Evolutionary conservation across 1,139 yeast genomes (phyloP), one percentile per base, ranked within the genome.

Genomic region (Suhomyces terraborum): DNA sequence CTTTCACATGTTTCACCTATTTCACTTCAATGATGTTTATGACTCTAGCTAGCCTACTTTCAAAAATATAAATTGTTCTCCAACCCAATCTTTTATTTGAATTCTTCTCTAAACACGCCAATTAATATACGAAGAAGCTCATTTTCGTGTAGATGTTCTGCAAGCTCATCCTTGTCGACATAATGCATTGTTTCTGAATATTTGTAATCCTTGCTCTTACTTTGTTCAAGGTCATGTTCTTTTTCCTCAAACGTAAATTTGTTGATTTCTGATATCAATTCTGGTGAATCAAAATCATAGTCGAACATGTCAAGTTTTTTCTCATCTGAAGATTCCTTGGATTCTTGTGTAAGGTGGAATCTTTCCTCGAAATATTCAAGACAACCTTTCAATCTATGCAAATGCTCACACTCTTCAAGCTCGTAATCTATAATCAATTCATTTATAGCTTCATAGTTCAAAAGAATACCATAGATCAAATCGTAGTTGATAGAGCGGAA

Each of bases 271-370:
- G 52, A 41, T 2, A 55, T 46, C 12, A 70, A 53, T 25, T 57
- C 61, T 1, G 66, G 64, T 2, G 66, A 59, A 42, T 67, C 71
- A 38, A 56, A 58, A 35, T 69, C 74, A 22, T 49, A 42, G 32
- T 63, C 62, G 7, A 54, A 42, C 31, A 58, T 32, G 35, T 54
- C 55, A 14, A 62, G 45, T 31, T 55, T 51, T 9, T 27, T 32
- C 3, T 38, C 32, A 6, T 41, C 42, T 4, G 40, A 39, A 9
- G 43, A 40, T 28, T 41, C 47, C 34, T 54, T 54, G 8, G 59
- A 52, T n/a, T 55, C 56, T 30, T 55, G 57, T 1, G 54, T 54
- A 22, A 58, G 41, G 32, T 51, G 50, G 24, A 62, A 52, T 21
- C 45, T 36, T 2, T 39, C 43, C 13, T 50, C 51, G 33, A 59